phyloP scores from a whole-genome alignment of 805 yeast genomes.

The Grigorovia humatica region DNA sequence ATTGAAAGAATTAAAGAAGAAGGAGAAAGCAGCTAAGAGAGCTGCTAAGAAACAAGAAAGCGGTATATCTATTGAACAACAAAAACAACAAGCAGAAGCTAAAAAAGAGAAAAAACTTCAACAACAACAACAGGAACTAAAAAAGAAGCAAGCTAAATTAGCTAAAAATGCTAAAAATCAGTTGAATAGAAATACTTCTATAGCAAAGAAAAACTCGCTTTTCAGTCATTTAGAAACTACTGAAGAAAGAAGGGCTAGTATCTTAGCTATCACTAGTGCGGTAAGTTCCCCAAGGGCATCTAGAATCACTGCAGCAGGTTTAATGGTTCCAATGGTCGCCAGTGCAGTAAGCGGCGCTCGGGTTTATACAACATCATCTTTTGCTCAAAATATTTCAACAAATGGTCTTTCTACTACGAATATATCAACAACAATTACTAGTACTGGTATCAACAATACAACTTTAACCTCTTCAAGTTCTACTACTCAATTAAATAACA shows the following conservation, averaged over 20 bases:
- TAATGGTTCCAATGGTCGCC: conserved; percentile 25
- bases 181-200: conserved; percentile 10
- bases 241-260: conserved; percentile 50
- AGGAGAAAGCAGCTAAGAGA: conserved; percentile 85
- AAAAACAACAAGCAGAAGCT: conserved; percentile 31
- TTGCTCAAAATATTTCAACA: conserved; percentile 3
- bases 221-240: conserved; percentile 75
- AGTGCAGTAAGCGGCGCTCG: conserved; percentile 18
- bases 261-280: conserved; percentile 28
- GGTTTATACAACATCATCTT: conserved; percentile 16
- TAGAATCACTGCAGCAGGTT: conserved; percentile 28
- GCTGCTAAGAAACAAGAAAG: conserved; percentile 73
- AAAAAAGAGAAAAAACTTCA: conserved; percentile 35
- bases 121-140: conserved; percentile 39
- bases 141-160: conserved; percentile 45
- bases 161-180: conserved; percentile 25
- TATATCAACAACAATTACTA: not conserved
- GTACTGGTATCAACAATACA: not conserved
- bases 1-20: conserved; percentile 77
- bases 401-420: not conserved
- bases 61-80: conserved; percentile 40
- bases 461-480: not conserved
- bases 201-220: conserved; percentile 43
- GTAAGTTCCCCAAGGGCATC: conserved; percentile 25
- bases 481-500: not conserved